These are phyloP conservation scores for Fusarium sp. DNA, from an alignment of 2,329 filamentous ascomycete species.

Conservation along the genomic window DNA sequence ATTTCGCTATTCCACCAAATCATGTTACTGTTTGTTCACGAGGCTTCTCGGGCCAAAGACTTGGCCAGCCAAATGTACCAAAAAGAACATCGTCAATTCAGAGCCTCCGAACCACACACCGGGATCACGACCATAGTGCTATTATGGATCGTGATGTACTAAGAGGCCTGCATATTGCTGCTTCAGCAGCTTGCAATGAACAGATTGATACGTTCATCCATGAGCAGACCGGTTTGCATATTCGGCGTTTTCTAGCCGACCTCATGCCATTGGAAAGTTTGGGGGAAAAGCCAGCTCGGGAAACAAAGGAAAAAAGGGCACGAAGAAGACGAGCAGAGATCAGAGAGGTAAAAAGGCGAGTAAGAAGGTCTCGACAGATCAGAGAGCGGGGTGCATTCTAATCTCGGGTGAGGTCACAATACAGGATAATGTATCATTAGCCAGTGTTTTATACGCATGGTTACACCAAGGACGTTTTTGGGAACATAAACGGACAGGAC, in stretches of 20 bases:
- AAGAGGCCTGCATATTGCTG: constrained; percentile 67
- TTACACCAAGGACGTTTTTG: constrained; percentile 12
- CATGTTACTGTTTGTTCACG: constrained; percentile 49
- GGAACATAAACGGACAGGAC: constrained; percentile 6
- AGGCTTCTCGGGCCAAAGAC: constrained; percentile 44
- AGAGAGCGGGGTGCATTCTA: constrained; percentile 24
- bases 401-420: constrained; percentile 1
- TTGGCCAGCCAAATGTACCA: constrained; percentile 54
- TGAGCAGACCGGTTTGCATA: constrained; percentile 64
- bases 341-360: constrained; percentile 54
- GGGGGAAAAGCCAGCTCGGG: constrained; percentile 49
- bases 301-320: constrained; percentile 47
- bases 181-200: constrained; percentile 68
- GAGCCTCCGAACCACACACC: constrained; percentile 37
- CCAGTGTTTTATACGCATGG: constrained; percentile 9
- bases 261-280: constrained; percentile 65
- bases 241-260: constrained; percentile 68
- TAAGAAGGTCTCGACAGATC: constrained; percentile 53
- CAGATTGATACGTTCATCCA: constrained; percentile 66
- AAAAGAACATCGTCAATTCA: constrained; percentile 55
- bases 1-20: constrained; percentile 26
- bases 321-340: constrained; percentile 52
- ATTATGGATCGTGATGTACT: constrained; percentile 67
- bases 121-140: constrained; percentile 54
- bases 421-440: constrained; percentile 18